Percentiles rank a stretch among this genome's conserved stretches.
These are phyloP conservation scores for Podospora comata DNA, from an alignment of 495 filamentous ascomycete genomes.

Conservation along the genomic window DNA sequence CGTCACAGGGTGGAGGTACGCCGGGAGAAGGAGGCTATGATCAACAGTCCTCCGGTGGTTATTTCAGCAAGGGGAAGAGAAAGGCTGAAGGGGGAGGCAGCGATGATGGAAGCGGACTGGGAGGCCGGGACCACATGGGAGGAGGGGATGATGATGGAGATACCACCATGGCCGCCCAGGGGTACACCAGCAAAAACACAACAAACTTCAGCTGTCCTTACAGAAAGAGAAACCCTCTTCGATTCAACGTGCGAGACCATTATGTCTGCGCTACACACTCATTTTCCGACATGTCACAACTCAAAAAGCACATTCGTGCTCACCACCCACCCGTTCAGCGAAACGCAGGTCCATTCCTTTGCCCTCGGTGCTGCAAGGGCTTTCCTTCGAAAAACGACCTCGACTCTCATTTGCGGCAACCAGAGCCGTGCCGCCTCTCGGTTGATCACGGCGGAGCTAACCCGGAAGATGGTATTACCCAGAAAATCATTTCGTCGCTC, in stretches of 20 bases:
- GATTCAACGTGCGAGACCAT: slow-evolving; percentile 37
- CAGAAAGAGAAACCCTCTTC: slow-evolving; percentile 38
- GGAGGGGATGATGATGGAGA: slow-evolving; percentile 22
- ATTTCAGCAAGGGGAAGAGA: slow-evolving; percentile 28
- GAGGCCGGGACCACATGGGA: slow-evolving; percentile 17
- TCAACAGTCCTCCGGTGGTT: slow-evolving; percentile 13
- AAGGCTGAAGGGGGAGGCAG: slow-evolving; percentile 29
- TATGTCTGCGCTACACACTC: slow-evolving; percentile 35
- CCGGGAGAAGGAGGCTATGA: slow-evolving; percentile 8
- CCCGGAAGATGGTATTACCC: slow-evolving; percentile 33
- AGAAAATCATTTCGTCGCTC: slow-evolving; percentile 32
- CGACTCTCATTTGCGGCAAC: slow-evolving; percentile 28
- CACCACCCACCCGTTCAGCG: slow-evolving; percentile 33
- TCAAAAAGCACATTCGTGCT: slow-evolving; percentile 37
- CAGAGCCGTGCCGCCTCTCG: slow-evolving; percentile 24
- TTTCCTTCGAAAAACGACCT: slow-evolving; percentile 30
- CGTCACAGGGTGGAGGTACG: slow-evolving; percentile 15
- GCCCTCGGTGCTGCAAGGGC: slow-evolving; percentile 30
- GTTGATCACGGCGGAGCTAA: slow-evolving; percentile 28
- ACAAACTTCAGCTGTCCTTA: slow-evolving; percentile 37
- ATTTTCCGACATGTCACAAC: slow-evolving; percentile 36
- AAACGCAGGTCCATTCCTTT: slow-evolving; percentile 29
- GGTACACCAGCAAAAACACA: slow-evolving; percentile 16
- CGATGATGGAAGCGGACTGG: slow-evolving; percentile 24
- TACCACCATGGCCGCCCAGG: slow-evolving; percentile 13